These are phyloP conservation scores for Cyclotella choctawhatcheeana DNA, from an alignment of 108 stramenopile species.

Conservation along the genomic window DNA sequence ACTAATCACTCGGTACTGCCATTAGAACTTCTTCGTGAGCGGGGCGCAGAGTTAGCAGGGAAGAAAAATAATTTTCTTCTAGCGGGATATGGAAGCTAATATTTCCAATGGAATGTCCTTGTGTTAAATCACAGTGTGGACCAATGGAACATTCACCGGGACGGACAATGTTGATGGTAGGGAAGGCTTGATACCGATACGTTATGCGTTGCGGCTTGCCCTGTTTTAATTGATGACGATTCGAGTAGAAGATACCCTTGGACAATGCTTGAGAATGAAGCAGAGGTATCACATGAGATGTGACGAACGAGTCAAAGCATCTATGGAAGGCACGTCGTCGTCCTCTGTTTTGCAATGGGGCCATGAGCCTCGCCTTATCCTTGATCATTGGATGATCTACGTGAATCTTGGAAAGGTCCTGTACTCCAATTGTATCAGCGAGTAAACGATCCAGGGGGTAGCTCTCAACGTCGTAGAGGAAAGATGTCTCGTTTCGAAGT, in stretches of 20 bases:
- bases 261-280: constrained; percentile 70
- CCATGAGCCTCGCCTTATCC: constrained; percentile 50
- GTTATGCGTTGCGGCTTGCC: constrained; percentile 44
- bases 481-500: constrained; percentile 60
- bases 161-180: constrained; percentile 63
- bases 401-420: constrained; percentile 61
- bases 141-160: constrained; percentile 69
- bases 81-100: constrained; percentile 78
- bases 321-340: constrained; percentile 59
- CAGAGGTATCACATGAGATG: constrained; percentile 74
- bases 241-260: constrained; percentile 57
- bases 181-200: constrained; percentile 82
- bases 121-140: constrained; percentile 69
- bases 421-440: constrained; percentile 61
- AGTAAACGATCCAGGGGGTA: constrained; percentile 68
- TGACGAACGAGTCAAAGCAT: constrained; percentile 75
- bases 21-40: constrained; percentile 47
- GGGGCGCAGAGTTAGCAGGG: constrained; percentile 33
- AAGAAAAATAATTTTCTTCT: constrained; percentile 62
- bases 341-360: constrained; percentile 47
- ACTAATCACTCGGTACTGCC: background rate
- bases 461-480: constrained; percentile 70
- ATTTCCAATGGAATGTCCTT: constrained; percentile 67
- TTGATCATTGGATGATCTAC: constrained; percentile 42
- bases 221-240: constrained; percentile 40